Evolutionary conservation across 2,329 filamentous ascomycete genomes (phyloP), one percentile per base, ranked within the genome.

Genomic region (Pseudopithomyces chartarum): DNA sequence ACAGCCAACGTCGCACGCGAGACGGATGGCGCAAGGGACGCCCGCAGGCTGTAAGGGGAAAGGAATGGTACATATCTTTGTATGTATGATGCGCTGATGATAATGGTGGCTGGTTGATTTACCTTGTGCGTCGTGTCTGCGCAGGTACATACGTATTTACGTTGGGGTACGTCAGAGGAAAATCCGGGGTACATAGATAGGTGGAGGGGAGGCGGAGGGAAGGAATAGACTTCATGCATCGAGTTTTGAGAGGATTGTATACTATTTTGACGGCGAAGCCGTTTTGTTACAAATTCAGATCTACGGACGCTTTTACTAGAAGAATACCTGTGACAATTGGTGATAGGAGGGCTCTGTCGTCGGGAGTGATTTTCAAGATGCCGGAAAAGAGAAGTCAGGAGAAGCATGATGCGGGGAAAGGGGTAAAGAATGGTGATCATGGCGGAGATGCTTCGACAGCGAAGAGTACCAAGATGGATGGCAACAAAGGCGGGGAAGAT

Each of bases 361-460:
- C 22, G 11, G 20, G 20, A 29, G 19, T 13, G 22, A 34, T 22
- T 29, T 20, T 26, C 47, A 59, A 47, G 19, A 82, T 81, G 79
- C 73, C 79, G 43, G 78, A 77, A 56, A 78, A 80, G 23, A 26
- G 20, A 55, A 82, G 81, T 49, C 81, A 81, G 60, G 79, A 74
- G 38, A 76, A 81, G 54, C 79, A 79, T 1, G 64, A 81, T 52
- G 74, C 81, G 12, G 73, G 79, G 20, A 76, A 81, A 43, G 61
- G 81, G 58, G 70, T 81, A 57, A 81, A 82, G 64, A 70, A 81
- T 52, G 79, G 81, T 58, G 73, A 82, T 44, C 73, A 81, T 66
- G 79, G 81, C 26, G 66, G 60, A 1, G 81, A 81, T 63, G 80
- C 79, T 1, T 57, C 59, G 2, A 73, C 73, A 56, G 79, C 79